Percentiles rank a stretch among this genome's conserved stretches.
phyloP scores from a whole-genome alignment of 306 rosid species.

The Malus asiatica region DNA sequence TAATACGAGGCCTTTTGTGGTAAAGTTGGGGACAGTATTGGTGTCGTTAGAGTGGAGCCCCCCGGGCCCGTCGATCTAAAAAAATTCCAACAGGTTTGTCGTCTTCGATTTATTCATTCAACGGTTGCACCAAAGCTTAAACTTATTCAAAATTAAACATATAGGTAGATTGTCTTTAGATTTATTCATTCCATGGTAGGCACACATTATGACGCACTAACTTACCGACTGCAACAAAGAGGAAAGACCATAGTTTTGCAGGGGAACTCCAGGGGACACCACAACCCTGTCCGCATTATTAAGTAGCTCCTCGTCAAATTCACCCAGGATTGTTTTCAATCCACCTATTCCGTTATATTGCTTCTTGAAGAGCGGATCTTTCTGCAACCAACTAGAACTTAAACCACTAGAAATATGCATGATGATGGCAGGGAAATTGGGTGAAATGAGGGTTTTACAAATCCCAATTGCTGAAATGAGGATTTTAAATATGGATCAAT shows the following conservation, averaged over 20 bases:
- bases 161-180: background rate
- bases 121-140: background rate
- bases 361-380: conserved; percentile 18
- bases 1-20: no score
- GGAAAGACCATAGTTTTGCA: conserved; percentile 13
- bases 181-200: background rate
- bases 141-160: no score
- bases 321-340: conserved; percentile 24
- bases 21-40: no score
- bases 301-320: conserved; percentile 10
- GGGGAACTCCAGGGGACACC: conserved; percentile 28
- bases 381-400: conserved; percentile 7
- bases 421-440: no score
- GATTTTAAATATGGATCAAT: no score
- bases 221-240: conserved; percentile 15
- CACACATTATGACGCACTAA: background rate
- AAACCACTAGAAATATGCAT: background rate
- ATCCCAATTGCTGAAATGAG: no score
- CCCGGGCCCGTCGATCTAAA: no score
- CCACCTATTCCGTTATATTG: conserved; percentile 2
- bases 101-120: background rate
- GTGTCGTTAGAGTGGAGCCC: no score
- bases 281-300: conserved; percentile 21
- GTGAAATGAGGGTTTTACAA: no score
- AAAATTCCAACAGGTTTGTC: no score